Percentiles rank a stretch among this genome's conserved stretches.
These are phyloP conservation scores for Parsonsia alboflavescens DNA, from an alignment of 257 asterid species.

Conservation along the genomic window DNA sequence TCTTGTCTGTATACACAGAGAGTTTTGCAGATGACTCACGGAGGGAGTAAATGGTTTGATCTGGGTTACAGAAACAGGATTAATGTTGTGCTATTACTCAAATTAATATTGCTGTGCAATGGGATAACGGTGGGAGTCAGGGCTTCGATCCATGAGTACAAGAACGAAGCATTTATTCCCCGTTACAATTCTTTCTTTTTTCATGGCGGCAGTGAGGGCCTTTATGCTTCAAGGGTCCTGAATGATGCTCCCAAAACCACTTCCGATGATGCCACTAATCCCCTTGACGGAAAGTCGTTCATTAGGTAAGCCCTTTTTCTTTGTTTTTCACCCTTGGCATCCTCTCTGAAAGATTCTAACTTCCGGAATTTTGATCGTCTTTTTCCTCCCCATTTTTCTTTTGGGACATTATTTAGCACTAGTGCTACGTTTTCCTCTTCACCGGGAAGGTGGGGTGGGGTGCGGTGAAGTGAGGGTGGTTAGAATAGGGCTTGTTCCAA, in stretches of 20 bases:
- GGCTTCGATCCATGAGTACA: constrained; percentile 95
- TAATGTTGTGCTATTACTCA: constrained; percentile 32
- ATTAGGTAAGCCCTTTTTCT: constrained; percentile 49
- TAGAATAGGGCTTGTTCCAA: not conserved
- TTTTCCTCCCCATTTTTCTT: not conserved
- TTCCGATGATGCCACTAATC: constrained; percentile 52
- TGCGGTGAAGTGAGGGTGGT: too few species aligned
- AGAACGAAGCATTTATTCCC: constrained; percentile 73
- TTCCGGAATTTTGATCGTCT: not conserved
- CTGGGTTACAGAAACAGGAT: constrained; percentile 24
- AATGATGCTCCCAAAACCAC: constrained; percentile 32
- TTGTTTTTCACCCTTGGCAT: not conserved
- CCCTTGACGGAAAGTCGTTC: constrained; percentile 83
- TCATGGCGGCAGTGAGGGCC: constrained; percentile 98
- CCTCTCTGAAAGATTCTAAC: not conserved
- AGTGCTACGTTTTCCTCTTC: not conserved
- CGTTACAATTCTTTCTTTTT: constrained; percentile 84
- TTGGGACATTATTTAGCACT: not conserved
- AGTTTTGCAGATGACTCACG: not conserved
- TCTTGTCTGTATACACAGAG: not conserved
- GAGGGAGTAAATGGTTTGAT: constrained; percentile 17
- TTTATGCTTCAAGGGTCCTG: constrained; percentile 66
- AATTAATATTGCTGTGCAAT: constrained; percentile 28
- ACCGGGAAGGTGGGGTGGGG: not conserved
- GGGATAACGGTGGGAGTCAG: constrained; percentile 34